Conservation (phyloP, 306 rosid genomes). For the Geum urbanum region DNA sequence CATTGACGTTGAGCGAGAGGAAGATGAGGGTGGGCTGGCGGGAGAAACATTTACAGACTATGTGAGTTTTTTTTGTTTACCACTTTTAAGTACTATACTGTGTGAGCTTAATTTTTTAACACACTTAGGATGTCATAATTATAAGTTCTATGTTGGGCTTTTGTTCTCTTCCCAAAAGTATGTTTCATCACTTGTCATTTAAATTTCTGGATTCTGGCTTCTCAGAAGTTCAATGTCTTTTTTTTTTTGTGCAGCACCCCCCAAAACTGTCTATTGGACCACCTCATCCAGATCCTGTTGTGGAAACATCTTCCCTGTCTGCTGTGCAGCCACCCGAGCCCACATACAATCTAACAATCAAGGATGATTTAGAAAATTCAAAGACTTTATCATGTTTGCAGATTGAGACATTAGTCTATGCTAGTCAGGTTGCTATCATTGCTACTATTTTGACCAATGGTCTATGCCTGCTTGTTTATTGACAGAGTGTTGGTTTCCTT, state of each 20-base stretch:
- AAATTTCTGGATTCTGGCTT: conserved; percentile 24
- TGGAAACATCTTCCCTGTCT: conserved; percentile 93
- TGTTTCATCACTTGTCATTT: conserved; percentile 23
- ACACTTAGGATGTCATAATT: too few species aligned
- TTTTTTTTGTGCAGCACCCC: conserved; percentile 61
- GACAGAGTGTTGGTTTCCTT: conserved; percentile 38
- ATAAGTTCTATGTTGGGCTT: conserved; percentile 19
- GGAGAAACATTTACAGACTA: conserved; percentile 98
- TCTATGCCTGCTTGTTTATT: conserved; percentile 20
- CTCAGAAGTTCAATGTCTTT: conserved; percentile 18
- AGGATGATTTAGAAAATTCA: conserved; percentile 59
- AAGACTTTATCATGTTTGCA: conserved; percentile 89
- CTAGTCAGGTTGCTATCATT: conserved; percentile 85
- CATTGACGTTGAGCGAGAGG: conserved; percentile 96
- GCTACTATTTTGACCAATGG: conserved; percentile 17
- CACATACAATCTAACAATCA: conserved; percentile 67
- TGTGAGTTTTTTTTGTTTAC: conserved; percentile 52
- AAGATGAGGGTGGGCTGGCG: conserved; percentile 89
- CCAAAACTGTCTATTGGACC: conserved; percentile 92
- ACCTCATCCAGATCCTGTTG: conserved; percentile 92
- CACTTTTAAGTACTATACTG: not conserved
- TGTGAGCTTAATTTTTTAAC: not conserved
- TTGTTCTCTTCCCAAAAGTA: conserved; percentile 7
- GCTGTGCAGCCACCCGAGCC: conserved; percentile 99
- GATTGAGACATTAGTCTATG: conserved; percentile 94